phyloP scores from a whole-genome alignment of 352 stramenopile genomes.

The Phytophthora kernoviae region DNA sequence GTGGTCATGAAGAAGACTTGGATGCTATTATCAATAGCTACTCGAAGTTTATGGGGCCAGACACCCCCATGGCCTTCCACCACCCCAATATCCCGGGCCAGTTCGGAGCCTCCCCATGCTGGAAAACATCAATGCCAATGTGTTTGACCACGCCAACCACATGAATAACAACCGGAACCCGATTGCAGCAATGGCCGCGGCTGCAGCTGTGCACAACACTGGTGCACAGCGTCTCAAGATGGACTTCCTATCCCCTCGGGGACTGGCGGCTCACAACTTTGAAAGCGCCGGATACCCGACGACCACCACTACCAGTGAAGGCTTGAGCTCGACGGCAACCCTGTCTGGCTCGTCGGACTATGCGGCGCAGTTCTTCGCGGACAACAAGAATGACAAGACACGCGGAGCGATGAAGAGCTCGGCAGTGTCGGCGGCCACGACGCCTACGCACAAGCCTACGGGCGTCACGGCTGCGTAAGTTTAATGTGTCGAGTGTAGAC shows the following conservation, averaged over 20 bases:
- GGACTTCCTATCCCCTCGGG: slow-evolving; percentile 47
- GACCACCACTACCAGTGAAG: slow-evolving; percentile 15
- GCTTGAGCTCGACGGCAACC: slow-evolving; percentile 14
- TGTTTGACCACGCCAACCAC: slow-evolving; percentile 60
- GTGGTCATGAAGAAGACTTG: slow-evolving; percentile 49
- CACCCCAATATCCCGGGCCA: slow-evolving; percentile 34
- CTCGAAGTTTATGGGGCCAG: slow-evolving; percentile 70
- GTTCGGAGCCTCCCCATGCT: slow-evolving; percentile 55
- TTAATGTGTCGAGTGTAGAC: slow-evolving; percentile 15
- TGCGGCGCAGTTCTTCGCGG: slow-evolving; percentile 72
- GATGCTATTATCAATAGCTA: slow-evolving; percentile 76
- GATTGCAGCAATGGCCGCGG: slow-evolving; percentile 34
- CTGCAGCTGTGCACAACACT: slow-evolving; percentile 25
- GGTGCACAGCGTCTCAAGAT: slow-evolving; percentile 60
- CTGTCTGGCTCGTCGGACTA: slow-evolving; percentile 49
- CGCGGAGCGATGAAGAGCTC: slow-evolving; percentile 42
- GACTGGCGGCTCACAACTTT: slow-evolving; percentile 35
- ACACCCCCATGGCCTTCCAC: slow-evolving; percentile 58
- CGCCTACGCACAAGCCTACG: slow-evolving; percentile 46
- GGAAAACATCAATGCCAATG: slow-evolving; percentile 63
- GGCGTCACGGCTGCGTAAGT: slow-evolving; percentile 52
- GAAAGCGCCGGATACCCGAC: slow-evolving; percentile 43
- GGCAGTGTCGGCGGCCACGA: slow-evolving; percentile 32
- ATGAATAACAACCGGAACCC: slow-evolving; percentile 22
- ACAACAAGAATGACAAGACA: slow-evolving; percentile 54